Evolutionary conservation across 83 land plant species (phyloP).

Genomic region (Thuja plicata): DNA sequence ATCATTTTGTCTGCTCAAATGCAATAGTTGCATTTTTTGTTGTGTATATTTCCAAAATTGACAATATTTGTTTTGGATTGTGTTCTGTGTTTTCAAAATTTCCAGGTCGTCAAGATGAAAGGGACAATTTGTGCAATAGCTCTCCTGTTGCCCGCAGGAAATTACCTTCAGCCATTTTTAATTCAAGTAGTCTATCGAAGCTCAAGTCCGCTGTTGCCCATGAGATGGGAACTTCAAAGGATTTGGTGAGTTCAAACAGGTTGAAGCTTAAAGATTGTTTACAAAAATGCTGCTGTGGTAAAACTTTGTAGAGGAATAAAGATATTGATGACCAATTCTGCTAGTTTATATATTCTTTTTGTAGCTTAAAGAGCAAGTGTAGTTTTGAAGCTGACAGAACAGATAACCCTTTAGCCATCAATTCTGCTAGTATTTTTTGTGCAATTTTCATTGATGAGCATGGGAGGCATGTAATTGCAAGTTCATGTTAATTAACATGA

Average conservation of each 20-base stretch:
- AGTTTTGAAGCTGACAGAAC: not conserved
- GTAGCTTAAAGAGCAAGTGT: not conserved
- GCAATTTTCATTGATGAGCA: not conserved
- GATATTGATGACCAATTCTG: not conserved
- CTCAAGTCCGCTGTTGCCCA: conserved; percentile 40
- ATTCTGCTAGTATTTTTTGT: not conserved
- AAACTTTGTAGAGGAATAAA: not conserved
- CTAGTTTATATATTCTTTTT: not conserved
- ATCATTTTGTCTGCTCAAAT: not conserved
- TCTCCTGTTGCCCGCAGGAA: conserved; percentile 33
- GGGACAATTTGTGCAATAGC: not conserved
- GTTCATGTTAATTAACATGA: not conserved
- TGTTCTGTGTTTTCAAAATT: not conserved
- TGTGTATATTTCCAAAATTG: not conserved
- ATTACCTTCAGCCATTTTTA: conserved; percentile 27
- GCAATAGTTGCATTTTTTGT: not conserved
- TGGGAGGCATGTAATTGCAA: not conserved
- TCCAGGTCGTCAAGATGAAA: conserved; percentile 45
- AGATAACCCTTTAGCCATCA: not conserved
- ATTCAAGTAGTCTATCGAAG: conserved; percentile 36
- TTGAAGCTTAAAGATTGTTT: not conserved
- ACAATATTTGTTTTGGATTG: not conserved
- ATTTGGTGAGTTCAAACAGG: conserved; percentile 34
- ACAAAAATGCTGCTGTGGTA: not conserved
- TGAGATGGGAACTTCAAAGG: conserved; percentile 34